Conservation (phyloP, 192 early-diverging fungal species). For the Spizellomyces punctatus region DNA sequence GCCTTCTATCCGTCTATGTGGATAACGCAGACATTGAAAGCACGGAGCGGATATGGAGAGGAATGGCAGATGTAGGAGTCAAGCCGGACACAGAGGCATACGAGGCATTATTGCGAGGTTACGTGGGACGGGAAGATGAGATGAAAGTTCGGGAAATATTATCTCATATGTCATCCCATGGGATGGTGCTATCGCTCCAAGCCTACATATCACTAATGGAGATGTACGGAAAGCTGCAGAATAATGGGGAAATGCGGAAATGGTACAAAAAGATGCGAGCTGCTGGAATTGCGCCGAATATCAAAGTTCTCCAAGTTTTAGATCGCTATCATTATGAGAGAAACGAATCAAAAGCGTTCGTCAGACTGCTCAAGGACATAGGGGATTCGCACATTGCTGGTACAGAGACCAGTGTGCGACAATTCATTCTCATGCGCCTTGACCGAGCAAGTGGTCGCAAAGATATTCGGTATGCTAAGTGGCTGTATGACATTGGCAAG, state of each 20-base stretch:
- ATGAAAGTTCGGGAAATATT: not conserved
- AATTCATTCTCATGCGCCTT: not conserved
- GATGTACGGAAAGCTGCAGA: not conserved
- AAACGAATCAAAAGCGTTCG: not conserved
- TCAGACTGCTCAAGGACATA: not conserved
- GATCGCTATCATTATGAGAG: not conserved
- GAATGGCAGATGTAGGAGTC: not conserved
- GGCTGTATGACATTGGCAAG: conserved; percentile 1
- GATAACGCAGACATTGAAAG: not conserved
- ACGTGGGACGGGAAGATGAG: not conserved
- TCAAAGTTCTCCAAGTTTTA: not conserved
- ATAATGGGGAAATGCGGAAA: not conserved
- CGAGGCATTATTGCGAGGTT: not conserved
- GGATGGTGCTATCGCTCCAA: not conserved
- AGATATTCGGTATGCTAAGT: not conserved
- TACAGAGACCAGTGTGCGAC: not conserved
- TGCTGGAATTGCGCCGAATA: not conserved
- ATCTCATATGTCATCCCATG: not conserved
- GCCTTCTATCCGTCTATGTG: not conserved
- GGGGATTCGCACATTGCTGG: not conserved
- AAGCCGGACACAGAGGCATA: not conserved
- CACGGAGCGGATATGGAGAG: not conserved
- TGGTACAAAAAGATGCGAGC: not conserved
- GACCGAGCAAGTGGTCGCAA: not conserved
- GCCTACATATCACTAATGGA: not conserved